phyloP scores from a whole-genome alignment of 257 asterid genomes.

The Capsicum chinense region DNA sequence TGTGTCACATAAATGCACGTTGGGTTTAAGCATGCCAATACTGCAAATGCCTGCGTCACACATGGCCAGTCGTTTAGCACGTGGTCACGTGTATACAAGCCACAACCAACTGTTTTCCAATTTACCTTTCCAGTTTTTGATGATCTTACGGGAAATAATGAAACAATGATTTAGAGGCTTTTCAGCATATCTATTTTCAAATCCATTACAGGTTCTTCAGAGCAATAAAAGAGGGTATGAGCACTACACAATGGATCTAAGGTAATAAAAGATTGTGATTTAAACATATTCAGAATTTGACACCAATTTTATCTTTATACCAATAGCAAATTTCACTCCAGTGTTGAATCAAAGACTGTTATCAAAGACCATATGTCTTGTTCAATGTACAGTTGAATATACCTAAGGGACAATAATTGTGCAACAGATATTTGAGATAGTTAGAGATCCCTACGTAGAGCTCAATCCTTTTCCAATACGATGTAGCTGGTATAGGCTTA shows the following conservation, averaged over 20 bases:
- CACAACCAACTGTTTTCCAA: neutral
- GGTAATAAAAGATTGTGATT: neutral
- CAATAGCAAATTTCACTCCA: constrained; percentile 4
- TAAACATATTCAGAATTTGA: neutral
- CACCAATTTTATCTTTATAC: neutral
- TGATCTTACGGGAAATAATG: neutral
- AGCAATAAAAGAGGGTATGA: neutral
- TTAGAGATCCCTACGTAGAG: neutral
- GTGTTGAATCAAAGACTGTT: constrained; percentile 21
- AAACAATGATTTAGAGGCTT: neutral
- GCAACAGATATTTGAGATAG: constrained; percentile 24
- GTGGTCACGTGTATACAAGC: constrained; percentile 8
- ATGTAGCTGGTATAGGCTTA: neutral
- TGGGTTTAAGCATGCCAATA: neutral
- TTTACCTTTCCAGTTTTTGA: neutral
- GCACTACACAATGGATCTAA: neutral
- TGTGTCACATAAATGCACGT: neutral
- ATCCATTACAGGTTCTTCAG: neutral
- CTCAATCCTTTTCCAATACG: neutral
- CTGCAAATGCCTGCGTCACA: neutral
- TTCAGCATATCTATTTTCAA: constrained; percentile 7
- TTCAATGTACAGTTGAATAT: constrained; percentile 6
- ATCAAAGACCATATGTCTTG: neutral
- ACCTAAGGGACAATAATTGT: neutral
- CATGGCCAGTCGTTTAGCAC: constrained; percentile 7